Evolutionary conservation across 2,329 filamentous ascomycete species (phyloP), one percentile per base, ranked within the genome.

Genomic region (Plectosphaerella cucumerina): DNA sequence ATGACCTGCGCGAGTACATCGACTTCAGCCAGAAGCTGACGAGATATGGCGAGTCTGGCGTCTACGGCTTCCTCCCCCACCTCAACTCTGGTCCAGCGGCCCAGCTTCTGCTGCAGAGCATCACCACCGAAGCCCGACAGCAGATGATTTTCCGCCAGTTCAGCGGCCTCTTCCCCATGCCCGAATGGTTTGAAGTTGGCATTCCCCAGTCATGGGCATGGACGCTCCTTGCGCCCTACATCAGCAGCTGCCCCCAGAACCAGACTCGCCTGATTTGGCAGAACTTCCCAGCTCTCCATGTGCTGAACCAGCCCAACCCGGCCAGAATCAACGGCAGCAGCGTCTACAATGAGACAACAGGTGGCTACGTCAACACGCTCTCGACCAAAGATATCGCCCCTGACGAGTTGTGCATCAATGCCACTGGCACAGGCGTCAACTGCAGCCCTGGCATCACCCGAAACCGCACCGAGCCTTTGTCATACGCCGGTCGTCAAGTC

Each of bases 11-110:
- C 49, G 89, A 94, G 67, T 93, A 83, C 62, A 75, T 94, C 60
- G 89, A 94, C 72, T 94, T 94, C 71, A 85, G 82, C 67, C 88
- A 93, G 70, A 91, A 91, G 69, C 70, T 94, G n/a, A 94, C 90
- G 1, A 85, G 88, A 33, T 90, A 81, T 68, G 89, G 89, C 46
- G 89, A 94, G 66, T 80, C 85, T 11, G 87, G 89, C 44, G 88
- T 92, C 1, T 91, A 89, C 70, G 89, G 89, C 1, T 94, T 93
- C 72, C 73, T 92, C 56, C 79, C 84, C 47, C 89, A 94, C 62
- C 76, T 94, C 44, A 82, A 93, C 66, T 85, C 86, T 0, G 85
- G 87, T 5, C 86, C 89, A 59, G 86, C 86, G 12, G 89, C 81
- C 0, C 84, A 86, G 62, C 70, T 94, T 15, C 75, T 95, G 3